A percentile compares a stretch with the other conserved stretches of the same genome.
These are phyloP conservation scores for Pelargonium citronellum DNA, from an alignment of 441 rosid genomes.

Conservation along the genomic window DNA sequence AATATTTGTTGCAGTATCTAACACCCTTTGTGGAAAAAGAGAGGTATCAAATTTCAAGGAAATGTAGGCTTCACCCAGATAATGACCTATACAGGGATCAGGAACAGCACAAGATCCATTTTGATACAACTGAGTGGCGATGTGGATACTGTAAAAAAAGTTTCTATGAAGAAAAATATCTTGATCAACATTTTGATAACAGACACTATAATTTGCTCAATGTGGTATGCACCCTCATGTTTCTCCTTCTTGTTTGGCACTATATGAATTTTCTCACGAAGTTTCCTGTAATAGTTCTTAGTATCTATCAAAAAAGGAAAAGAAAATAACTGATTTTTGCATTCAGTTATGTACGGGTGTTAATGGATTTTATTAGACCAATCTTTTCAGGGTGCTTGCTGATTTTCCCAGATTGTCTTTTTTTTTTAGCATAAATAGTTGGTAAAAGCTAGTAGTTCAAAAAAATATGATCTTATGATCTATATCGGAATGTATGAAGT, in stretches of 20 bases:
- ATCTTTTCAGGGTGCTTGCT: neutral
- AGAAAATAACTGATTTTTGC: neutral
- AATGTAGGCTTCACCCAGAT: slow-evolving; percentile 39
- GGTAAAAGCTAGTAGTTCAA: neutral
- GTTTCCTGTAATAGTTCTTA: no score
- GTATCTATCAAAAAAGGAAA: no score
- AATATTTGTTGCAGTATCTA: slow-evolving; percentile 33
- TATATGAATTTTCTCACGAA: neutral
- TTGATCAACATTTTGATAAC: slow-evolving; percentile 40
- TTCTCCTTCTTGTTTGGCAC: slow-evolving; percentile 7
- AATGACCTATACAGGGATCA: slow-evolving; percentile 40
- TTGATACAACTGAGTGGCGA: slow-evolving; percentile 34
- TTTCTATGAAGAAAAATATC: slow-evolving; percentile 41
- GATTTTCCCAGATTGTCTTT: no score
- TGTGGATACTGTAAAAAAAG: slow-evolving; percentile 42
- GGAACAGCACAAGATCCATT: slow-evolving; percentile 36
- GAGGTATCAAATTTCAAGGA: slow-evolving; percentile 27
- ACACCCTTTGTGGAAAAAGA: slow-evolving; percentile 39
- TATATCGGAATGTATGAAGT: neutral
- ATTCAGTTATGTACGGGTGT: neutral
- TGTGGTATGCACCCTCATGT: slow-evolving; percentile 24
- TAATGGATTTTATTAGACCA: neutral
- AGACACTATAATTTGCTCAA: slow-evolving; percentile 39
- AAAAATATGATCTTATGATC: neutral
- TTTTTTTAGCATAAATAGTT: neutral